These are phyloP conservation scores for Aspergillus sp. DNA, from an alignment of 2,329 filamentous ascomycete genomes.

Conservation along the genomic window DNA sequence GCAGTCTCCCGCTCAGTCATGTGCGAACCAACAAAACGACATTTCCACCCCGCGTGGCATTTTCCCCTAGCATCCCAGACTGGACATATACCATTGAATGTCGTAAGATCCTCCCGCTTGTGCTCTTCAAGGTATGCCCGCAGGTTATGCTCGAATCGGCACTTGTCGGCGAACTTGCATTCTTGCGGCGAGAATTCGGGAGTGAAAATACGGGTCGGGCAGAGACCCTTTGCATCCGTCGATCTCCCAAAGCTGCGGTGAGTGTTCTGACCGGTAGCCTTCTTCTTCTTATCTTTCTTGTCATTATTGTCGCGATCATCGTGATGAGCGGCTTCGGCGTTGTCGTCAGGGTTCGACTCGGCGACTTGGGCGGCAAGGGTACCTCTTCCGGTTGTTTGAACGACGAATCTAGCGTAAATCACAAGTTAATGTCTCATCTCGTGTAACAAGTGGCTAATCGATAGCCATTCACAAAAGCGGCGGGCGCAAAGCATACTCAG, in stretches of 20 bases:
- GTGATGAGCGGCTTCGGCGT: constrained; percentile 51
- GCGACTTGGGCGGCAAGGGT: constrained; percentile 6
- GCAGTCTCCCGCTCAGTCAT: constrained; percentile 69
- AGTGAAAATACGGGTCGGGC: constrained; percentile 62
- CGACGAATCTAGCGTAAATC: constrained; percentile 23
- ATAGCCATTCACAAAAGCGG: too few relatives aligned
- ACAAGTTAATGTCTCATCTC: not conserved
- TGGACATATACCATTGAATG: constrained; percentile 72
- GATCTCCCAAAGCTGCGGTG: constrained; percentile 74
- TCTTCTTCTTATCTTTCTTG: constrained; percentile 45
- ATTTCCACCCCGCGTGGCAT: constrained; percentile 87
- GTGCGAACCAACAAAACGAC: constrained; percentile 81
- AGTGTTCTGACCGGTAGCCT: constrained; percentile 72
- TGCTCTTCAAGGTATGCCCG: constrained; percentile 77
- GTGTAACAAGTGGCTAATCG: not conserved
- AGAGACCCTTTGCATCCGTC: constrained; percentile 69
- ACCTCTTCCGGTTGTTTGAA: constrained; percentile 14
- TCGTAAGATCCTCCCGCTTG: constrained; percentile 70
- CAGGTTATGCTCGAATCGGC: constrained; percentile 75
- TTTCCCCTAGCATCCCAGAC: constrained; percentile 68
- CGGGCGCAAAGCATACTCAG: constrained; percentile 49
- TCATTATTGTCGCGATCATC: constrained; percentile 32
- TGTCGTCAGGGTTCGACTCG: constrained; percentile 47
- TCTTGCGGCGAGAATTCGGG: constrained; percentile 72
- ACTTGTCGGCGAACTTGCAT: constrained; percentile 73